Evolutionary conservation across 768 basidiomycete genomes (phyloP), one percentile per base, ranked within the genome.

Genomic region (Xerocomellus amylosporus): DNA sequence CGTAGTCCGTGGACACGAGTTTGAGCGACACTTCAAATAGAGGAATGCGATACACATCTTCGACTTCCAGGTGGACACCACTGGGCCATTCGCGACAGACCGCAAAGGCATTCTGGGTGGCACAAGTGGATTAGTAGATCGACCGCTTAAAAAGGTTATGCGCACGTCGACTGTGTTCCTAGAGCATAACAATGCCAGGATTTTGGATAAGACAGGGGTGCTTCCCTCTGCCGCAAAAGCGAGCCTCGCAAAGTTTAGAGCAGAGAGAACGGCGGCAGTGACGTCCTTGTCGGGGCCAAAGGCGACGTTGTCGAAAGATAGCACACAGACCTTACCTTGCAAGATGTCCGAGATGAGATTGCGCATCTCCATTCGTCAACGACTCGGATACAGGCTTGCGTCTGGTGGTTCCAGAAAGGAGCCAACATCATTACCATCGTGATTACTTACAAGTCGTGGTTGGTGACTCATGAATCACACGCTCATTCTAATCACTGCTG

Each of bases 211-310:
- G 43, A 40, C n/a, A 2, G 58, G 39, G 17, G 45, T 44, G 2
- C 30, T 47, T 20, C 20, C n/a, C 24, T 53, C 55, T 17, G 43
- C 46, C 14, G 47, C 40, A 22, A 85, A 75, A 20, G 77, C 71
- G 12, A 80, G 58, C 45, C 83, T 74, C 4, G 77, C 78, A 47
- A 82, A 85, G 60, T 87, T 86, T 43, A 87, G 66, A 2, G 80
- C 79, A 5, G 81, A 84, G 22, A 87, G 73, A 13, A 81, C 80
- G 54, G 80, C 80, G 2, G 81, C 72, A 14, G 82, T 75, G 15
- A 46, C 43, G 30, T 47, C 66, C 40, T 53, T 50, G 51, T 59
- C 55, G 22, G 49, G 50, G 15, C 73, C 71, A 37, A 81, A 74
- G 42, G 77, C 75, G 13, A 75, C 69, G 13, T 79, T 75, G 13